Evolutionary conservation across 768 basidiomycete genomes (phyloP).

Genomic region (Strobilomyces dryophilus): DNA sequence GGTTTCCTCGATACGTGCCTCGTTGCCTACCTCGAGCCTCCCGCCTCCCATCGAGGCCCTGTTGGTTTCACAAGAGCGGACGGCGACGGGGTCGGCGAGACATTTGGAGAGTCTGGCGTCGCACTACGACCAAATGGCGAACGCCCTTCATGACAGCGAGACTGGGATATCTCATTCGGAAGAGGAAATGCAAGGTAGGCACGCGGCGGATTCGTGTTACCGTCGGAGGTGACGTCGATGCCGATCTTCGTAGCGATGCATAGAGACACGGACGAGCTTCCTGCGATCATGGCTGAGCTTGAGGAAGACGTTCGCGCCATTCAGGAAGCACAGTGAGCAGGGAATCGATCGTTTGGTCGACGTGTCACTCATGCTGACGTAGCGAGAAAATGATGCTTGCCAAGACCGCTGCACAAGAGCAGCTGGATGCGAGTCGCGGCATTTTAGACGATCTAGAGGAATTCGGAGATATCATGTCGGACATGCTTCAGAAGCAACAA

Average conservation of each 20-base stretch:
- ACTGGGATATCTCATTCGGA: conserved; percentile 63
- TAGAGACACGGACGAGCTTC: conserved; percentile 75
- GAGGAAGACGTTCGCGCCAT: conserved; percentile 55
- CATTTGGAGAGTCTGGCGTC: conserved; percentile 66
- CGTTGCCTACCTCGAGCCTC: conserved; percentile 40
- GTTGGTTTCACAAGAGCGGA: conserved; percentile 45
- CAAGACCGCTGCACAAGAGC: conserved; percentile 41
- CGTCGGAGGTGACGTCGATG: background rate
- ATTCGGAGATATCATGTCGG: conserved; percentile 73
- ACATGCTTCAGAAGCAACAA: conserved; percentile 70
- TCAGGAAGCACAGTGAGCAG: conserved; percentile 52
- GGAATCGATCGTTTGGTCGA: background rate
- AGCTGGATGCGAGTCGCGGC: conserved; percentile 45
- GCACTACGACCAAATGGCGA: conserved; percentile 77
- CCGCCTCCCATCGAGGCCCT: conserved; percentile 44
- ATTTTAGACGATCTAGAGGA: conserved; percentile 68
- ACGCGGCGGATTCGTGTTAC: background rate
- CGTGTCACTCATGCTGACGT: conserved; percentile 4
- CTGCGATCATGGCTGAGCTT: conserved; percentile 68
- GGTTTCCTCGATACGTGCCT: conserved; percentile 51
- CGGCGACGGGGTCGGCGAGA: conserved; percentile 63
- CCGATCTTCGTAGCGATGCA: conserved; percentile 56
- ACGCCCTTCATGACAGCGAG: conserved; percentile 62
- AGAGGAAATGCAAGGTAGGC: conserved; percentile 63
- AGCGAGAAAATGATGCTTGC: conserved; percentile 50